These are phyloP conservation scores for Neonectria neomacrospora DNA, from an alignment of 2,329 filamentous ascomycete genomes.

Conservation along the genomic window DNA sequence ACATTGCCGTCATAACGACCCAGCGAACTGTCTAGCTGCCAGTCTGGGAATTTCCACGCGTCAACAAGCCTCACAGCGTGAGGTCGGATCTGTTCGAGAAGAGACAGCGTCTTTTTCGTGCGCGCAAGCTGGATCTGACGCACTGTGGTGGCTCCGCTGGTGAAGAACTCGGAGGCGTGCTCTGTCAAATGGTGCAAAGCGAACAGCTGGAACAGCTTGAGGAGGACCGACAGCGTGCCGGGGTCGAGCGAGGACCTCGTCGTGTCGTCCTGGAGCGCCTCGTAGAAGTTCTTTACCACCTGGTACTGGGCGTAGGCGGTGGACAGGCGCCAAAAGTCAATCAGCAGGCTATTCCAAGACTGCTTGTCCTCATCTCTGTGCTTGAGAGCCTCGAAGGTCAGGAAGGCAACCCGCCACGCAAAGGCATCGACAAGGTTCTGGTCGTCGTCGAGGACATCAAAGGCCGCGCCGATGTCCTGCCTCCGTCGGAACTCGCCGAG, in stretches of 20 bases:
- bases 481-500: constrained; percentile 72
- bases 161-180: constrained; percentile 79
- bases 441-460: constrained; percentile 78
- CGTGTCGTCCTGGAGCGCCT: constrained; percentile 55
- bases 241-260: constrained; percentile 65
- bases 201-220: constrained; percentile 87
- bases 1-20: constrained; percentile 79
- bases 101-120: constrained; percentile 73
- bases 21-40: constrained; percentile 78
- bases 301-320: constrained; percentile 82
- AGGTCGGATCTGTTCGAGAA: constrained; percentile 77
- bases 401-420: constrained; percentile 78
- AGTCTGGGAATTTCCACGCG: constrained; percentile 81
- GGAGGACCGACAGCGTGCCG: constrained; percentile 67
- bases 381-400: constrained; percentile 80
- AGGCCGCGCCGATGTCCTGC: constrained; percentile 76
- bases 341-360: constrained; percentile 80
- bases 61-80: constrained; percentile 79
- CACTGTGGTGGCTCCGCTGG: constrained; percentile 73
- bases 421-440: constrained; percentile 78
- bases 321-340: constrained; percentile 81
- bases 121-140: constrained; percentile 77
- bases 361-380: constrained; percentile 80
- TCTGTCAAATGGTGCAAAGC: constrained; percentile 70
- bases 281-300: constrained; percentile 78